Conservation (phyloP, 495 filamentous ascomycete species). For the Talaromyces ruber region DNA sequence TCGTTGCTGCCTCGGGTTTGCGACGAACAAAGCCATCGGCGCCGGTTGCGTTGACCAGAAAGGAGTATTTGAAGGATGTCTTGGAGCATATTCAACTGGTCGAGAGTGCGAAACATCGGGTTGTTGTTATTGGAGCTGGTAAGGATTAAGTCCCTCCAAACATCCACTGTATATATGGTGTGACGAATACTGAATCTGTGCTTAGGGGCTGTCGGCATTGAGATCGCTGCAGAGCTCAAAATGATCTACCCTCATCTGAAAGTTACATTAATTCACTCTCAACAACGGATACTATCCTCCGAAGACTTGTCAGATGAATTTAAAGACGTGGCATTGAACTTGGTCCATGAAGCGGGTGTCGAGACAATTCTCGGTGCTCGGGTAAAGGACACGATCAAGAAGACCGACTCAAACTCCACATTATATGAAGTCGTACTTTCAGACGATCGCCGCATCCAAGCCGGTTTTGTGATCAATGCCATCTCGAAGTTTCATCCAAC, state of each 20-base stretch:
- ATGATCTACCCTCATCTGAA: conserved; percentile 44
- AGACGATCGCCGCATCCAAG: conserved; percentile 41
- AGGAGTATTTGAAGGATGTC: conserved; percentile 50
- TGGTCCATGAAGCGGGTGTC: conserved; percentile 47
- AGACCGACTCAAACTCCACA: not conserved
- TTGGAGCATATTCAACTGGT: conserved; percentile 3
- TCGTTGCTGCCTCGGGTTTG: conserved; percentile 53
- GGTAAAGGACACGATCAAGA: not conserved
- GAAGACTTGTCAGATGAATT: conserved; percentile 61
- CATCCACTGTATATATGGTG: not conserved
- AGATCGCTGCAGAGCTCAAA: conserved; percentile 64
- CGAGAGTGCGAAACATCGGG: conserved; percentile 23
- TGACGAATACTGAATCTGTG: conserved; percentile 16
- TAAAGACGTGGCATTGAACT: conserved; percentile 39
- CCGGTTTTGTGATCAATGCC: conserved; percentile 51
- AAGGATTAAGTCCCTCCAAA: too few species aligned
- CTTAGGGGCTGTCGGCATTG: conserved; percentile 58
- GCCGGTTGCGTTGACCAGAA: conserved; percentile 43
- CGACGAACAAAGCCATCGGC: conserved; percentile 54
- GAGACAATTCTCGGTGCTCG: conserved; percentile 38
- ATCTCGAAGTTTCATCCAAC: conserved; percentile 47
- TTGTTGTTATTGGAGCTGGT: conserved; percentile 46
- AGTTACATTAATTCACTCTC: conserved; percentile 61
- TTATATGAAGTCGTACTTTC: conserved; percentile 38
- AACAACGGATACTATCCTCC: conserved; percentile 50